Conservation (phyloP, 495 filamentous ascomycete genomes). For the Durotheca rogersii region DNA sequence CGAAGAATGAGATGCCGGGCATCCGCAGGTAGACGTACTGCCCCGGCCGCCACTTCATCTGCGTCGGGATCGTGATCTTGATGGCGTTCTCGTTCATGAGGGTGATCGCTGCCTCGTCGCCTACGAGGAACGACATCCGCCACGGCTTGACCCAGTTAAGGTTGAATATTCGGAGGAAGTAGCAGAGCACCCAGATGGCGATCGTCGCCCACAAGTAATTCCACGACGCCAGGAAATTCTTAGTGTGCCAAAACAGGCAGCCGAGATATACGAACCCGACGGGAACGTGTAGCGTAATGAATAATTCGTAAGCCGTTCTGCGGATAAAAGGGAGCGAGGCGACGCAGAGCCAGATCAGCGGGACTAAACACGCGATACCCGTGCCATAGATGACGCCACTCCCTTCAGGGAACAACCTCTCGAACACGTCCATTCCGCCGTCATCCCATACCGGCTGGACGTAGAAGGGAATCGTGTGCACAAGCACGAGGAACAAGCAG, state of each 20-base stretch:
- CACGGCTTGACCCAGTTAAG: slow-evolving; percentile 87
- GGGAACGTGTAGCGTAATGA: slow-evolving; percentile 77
- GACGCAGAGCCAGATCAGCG: slow-evolving; percentile 76
- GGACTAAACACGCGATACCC: slow-evolving; percentile 82
- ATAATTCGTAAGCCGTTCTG: slow-evolving; percentile 72
- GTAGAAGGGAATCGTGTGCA: slow-evolving; percentile 89
- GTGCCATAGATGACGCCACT: slow-evolving; percentile 79
- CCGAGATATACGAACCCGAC: slow-evolving; percentile 77
- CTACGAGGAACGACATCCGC: slow-evolving; percentile 73
- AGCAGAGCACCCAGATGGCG: slow-evolving; percentile 72
- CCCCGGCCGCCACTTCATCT: slow-evolving; percentile 89
- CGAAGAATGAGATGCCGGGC: slow-evolving; percentile 83
- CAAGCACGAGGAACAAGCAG: slow-evolving; percentile 75
- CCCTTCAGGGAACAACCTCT: slow-evolving; percentile 59
- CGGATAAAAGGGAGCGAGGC: slow-evolving; percentile 73
- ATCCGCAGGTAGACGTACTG: slow-evolving; percentile 95
- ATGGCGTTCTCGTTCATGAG: slow-evolving; percentile 88
- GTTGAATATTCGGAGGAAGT: slow-evolving; percentile 66
- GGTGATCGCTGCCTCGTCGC: slow-evolving; percentile 84
- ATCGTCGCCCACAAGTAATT: slow-evolving; percentile 81
- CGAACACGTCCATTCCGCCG: slow-evolving; percentile 65
- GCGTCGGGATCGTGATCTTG: slow-evolving; percentile 89
- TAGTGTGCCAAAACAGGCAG: slow-evolving; percentile 93
- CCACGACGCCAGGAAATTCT: slow-evolving; percentile 91
- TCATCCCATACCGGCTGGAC: slow-evolving; percentile 82